phyloP scores from a whole-genome alignment of 495 filamentous ascomycete genomes.

The Elaphomyces granulatus region DNA sequence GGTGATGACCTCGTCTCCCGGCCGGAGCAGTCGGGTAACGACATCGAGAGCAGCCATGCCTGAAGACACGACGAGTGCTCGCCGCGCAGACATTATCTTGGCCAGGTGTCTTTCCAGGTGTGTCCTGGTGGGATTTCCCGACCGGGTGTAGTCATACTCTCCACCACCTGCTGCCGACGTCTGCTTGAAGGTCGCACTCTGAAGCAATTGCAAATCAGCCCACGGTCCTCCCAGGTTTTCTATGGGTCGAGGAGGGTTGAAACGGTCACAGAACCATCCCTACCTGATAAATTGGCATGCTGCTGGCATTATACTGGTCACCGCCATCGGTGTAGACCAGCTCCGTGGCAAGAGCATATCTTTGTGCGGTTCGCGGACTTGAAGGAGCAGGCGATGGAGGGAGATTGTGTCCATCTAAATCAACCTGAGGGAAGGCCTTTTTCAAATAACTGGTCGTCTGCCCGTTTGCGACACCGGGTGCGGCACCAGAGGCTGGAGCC shows the following conservation, averaged over 20 bases:
- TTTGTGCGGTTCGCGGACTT: conserved; percentile 65
- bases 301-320: conserved; percentile 92
- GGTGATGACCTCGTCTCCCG: conserved; percentile 92
- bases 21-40: conserved; percentile 81
- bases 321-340: conserved; percentile 88
- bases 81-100: conserved; percentile 93
- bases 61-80: conserved; percentile 82
- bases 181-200: conserved; percentile 97
- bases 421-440: conserved; percentile 60
- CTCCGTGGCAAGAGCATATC: conserved; percentile 89
- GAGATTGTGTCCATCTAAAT: conserved; percentile 78
- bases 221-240: background rate
- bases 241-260: background rate
- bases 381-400: conserved; percentile 93
- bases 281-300: conserved; percentile 89
- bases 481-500: conserved; percentile 26
- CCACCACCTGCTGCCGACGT: conserved; percentile 56
- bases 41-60: conserved; percentile 97
- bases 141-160: conserved; percentile 97
- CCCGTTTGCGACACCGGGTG: conserved; percentile 8
- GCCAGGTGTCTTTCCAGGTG: conserved; percentile 94
- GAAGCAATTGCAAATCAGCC: conserved; percentile 7
- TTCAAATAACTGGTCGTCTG: conserved; percentile 28
- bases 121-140: conserved; percentile 89
- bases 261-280: background rate